Evolutionary conservation across 2,329 filamentous ascomycete genomes (phyloP).

Genomic region (Chrysoporthe austroafricana): DNA sequence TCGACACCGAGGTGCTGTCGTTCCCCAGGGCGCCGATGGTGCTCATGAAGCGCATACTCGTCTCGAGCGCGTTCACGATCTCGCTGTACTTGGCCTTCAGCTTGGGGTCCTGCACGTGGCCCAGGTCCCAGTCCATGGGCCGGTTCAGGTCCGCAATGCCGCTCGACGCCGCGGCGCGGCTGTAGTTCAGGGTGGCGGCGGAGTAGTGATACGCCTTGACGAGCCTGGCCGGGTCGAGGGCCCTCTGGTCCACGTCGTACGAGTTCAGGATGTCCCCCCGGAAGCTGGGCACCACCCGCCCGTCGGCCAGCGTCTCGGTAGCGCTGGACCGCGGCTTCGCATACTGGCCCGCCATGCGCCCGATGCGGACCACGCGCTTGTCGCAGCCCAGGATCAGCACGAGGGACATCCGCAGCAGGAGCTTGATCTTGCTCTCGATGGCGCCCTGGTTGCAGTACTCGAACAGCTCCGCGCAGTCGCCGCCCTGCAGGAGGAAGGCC

Average conservation of each 20-base stretch:
- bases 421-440: slow-evolving; percentile 96
- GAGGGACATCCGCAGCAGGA: slow-evolving; percentile 94
- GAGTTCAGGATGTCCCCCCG: slow-evolving; percentile 96
- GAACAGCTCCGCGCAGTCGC: slow-evolving; percentile 96
- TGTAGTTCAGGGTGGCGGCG: slow-evolving; percentile 90
- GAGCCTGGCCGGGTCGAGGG: slow-evolving; percentile 80
- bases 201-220: slow-evolving; percentile 95
- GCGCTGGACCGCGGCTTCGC: slow-evolving; percentile 93
- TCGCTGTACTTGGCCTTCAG: slow-evolving; percentile 84
- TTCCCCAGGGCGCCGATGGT: slow-evolving; percentile 85
- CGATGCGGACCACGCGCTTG: slow-evolving; percentile 88
- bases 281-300: slow-evolving; percentile 84
- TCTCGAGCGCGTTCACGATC: slow-evolving; percentile 85
- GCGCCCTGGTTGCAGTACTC: slow-evolving; percentile 89
- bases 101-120: slow-evolving; percentile 82
- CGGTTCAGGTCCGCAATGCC: slow-evolving; percentile 94
- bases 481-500: slow-evolving; percentile 92
- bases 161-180: slow-evolving; percentile 79
- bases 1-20: slow-evolving; percentile 75
- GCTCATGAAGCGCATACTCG: slow-evolving; percentile 91
- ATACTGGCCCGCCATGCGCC: slow-evolving; percentile 95
- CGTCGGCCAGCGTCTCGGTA: slow-evolving; percentile 74
- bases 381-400: slow-evolving; percentile 87
- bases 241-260: slow-evolving; percentile 73
- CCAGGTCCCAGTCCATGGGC: slow-evolving; percentile 92